A percentile compares a stretch with the other conserved stretches of the same genome.
These are phyloP conservation scores for Eucalyptus marginata DNA, from an alignment of 345 rosid species.

Conservation along the genomic window DNA sequence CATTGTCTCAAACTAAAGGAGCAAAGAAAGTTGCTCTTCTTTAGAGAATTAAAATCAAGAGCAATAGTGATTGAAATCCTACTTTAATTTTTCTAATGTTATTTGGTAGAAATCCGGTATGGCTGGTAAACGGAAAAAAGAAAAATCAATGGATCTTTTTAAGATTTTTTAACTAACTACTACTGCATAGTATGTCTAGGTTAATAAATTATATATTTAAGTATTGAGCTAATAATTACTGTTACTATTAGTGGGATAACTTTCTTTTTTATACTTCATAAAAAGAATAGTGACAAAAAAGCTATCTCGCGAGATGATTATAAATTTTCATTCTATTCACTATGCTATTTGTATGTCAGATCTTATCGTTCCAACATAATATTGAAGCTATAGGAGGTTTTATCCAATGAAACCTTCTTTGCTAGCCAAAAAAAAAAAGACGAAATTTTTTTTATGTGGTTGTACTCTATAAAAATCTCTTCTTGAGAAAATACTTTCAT, in stretches of 20 bases:
- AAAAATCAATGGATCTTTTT: neutral
- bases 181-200: too few species aligned
- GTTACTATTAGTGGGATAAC: neutral
- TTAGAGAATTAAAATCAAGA: neutral
- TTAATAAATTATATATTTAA: too few species aligned
- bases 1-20: neutral
- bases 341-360: rapidly evolving
- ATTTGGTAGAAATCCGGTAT: too few species aligned
- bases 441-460: rapidly evolving
- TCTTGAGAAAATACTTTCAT: too few species aligned
- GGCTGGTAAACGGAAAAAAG: neutral
- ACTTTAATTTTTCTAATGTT: too few species aligned
- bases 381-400: neutral
- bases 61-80: neutral
- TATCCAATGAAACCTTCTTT: rapidly evolving
- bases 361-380: neutral
- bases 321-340: neutral
- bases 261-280: rapidly evolving
- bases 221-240: too few species aligned
- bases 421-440: neutral
- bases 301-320: too few species aligned
- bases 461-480: too few species aligned
- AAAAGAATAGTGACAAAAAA: too few species aligned
- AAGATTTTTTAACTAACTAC: neutral
- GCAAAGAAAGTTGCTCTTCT: neutral